These are phyloP conservation scores for Euphorbia neoarborescens DNA, from an alignment of 441 rosid species.

Conservation along the genomic window DNA sequence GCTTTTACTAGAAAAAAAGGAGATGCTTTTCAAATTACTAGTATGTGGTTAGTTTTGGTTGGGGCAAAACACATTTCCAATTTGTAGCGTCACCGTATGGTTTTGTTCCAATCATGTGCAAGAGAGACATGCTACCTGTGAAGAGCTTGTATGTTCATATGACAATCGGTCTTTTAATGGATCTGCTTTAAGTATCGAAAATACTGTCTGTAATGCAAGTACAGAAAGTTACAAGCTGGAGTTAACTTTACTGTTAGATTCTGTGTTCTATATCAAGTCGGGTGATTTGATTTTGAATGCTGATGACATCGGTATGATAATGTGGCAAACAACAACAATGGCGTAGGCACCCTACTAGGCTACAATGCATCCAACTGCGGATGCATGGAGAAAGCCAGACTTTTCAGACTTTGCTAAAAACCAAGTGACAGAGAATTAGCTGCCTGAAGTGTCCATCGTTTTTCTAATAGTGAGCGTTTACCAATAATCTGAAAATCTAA, in stretches of 20 bases:
- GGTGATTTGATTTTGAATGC: too few species aligned
- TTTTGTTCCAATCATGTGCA: background rate
- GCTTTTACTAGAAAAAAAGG: too few species aligned
- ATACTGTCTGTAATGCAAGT: background rate
- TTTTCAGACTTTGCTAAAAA: too few species aligned
- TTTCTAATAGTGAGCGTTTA: too few species aligned
- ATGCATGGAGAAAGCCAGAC: too few species aligned
- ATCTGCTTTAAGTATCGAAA: background rate
- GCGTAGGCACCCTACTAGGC: too few species aligned
- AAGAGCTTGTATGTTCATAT: background rate
- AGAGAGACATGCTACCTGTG: background rate
- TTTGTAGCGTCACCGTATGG: background rate
- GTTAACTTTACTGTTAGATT: background rate
- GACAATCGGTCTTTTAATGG: background rate
- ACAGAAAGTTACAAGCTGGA: background rate
- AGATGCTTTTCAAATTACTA: background rate
- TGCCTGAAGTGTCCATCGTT: too few species aligned
- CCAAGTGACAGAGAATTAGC: too few species aligned
- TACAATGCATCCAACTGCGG: too few species aligned
- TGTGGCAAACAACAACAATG: too few species aligned
- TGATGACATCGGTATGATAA: too few species aligned
- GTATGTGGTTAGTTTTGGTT: background rate
- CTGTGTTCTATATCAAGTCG: background rate
- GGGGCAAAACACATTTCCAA: background rate
- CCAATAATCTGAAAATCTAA: too few species aligned